Percentiles rank a stretch among this genome's conserved stretches.
Evolutionary conservation across 495 filamentous ascomycete genomes (phyloP).

Genomic region (Penicillium longicatenatum): DNA sequence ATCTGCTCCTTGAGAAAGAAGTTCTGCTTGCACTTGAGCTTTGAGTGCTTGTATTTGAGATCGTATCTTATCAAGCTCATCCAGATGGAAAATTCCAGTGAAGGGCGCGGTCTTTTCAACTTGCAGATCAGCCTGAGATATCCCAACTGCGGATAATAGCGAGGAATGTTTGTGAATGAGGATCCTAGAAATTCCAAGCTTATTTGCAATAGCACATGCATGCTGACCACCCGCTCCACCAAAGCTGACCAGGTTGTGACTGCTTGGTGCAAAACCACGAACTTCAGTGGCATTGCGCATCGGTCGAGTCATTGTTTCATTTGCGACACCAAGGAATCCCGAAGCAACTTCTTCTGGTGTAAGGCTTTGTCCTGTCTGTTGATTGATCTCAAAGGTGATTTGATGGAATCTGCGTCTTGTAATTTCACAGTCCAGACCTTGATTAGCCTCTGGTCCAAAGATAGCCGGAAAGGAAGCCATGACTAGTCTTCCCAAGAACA

Average conservation of each 20-base stretch:
- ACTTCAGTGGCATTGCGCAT: conserved; percentile 74
- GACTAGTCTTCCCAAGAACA: conserved; percentile 31
- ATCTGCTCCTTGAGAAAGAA: conserved; percentile 2
- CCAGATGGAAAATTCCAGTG: conserved; percentile 1
- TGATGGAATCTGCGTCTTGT: conserved; percentile 8
- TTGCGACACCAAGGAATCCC: conserved; percentile 40
- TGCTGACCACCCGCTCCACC: conserved; percentile 94
- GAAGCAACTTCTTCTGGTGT: conserved; percentile 37
- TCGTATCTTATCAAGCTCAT: background rate
- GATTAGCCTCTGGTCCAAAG: conserved; percentile 11
- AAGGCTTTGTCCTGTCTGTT: conserved; percentile 12
- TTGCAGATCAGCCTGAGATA: conserved; percentile 89
- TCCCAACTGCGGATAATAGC: conserved; percentile 90
- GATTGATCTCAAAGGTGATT: conserved; percentile 7
- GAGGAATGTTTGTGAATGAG: conserved; percentile 89
- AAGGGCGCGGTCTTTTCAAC: conserved; percentile 43
- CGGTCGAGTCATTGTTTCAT: conserved; percentile 40
- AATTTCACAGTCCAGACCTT: conserved; percentile 7
- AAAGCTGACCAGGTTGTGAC: conserved; percentile 47
- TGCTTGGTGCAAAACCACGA: conserved; percentile 82
- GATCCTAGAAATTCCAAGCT: conserved; percentile 80
- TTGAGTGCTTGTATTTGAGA: background rate
- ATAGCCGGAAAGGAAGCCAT: conserved; percentile 16
- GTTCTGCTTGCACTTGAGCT: background rate
- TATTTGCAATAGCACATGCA: conserved; percentile 86